phyloP scores from a whole-genome alignment of 768 basidiomycete genomes.

The Cystobasidium tubakii region DNA sequence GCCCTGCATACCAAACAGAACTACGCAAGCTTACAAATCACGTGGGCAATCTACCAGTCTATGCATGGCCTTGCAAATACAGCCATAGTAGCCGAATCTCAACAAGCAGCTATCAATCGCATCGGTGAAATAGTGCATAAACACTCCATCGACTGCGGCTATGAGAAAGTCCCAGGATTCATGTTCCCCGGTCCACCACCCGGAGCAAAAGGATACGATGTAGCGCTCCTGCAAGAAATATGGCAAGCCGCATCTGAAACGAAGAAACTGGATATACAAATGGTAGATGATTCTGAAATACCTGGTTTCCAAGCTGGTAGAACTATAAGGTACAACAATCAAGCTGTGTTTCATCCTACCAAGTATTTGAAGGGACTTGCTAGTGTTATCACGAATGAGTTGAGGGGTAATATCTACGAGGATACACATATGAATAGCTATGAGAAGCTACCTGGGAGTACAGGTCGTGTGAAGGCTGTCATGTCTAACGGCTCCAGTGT shows the following conservation, averaged over 20 bases:
- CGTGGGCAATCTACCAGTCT: not conserved
- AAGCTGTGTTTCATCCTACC: slow-evolving; percentile 10
- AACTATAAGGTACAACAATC: not conserved
- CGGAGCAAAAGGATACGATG: not conserved
- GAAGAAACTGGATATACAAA: not conserved
- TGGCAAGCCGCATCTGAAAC: slow-evolving; percentile 7
- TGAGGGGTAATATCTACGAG: not conserved
- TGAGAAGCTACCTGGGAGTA: not conserved
- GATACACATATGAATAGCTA: slow-evolving; percentile 1
- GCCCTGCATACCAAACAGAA: not conserved
- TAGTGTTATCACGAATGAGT: not conserved
- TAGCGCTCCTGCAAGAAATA: not conserved
- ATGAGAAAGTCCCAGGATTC: not conserved
- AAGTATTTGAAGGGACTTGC: not conserved
- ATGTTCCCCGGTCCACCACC: not conserved
- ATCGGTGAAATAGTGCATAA: not conserved
- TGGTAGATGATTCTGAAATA: slow-evolving; percentile 9
- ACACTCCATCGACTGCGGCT: not conserved
- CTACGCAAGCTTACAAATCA: not conserved
- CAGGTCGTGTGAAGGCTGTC: not conserved
- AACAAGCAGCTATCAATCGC: slow-evolving; percentile 8
- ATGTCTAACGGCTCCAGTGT: not conserved
- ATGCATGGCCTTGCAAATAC: not conserved
- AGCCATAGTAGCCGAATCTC: slow-evolving; percentile 7
- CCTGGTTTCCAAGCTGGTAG: not conserved